Evolutionary conservation across 1,284 basidiomycete genomes (phyloP), one percentile per base, ranked within the genome.

Genomic region (Fomitopsis schrenkii): DNA sequence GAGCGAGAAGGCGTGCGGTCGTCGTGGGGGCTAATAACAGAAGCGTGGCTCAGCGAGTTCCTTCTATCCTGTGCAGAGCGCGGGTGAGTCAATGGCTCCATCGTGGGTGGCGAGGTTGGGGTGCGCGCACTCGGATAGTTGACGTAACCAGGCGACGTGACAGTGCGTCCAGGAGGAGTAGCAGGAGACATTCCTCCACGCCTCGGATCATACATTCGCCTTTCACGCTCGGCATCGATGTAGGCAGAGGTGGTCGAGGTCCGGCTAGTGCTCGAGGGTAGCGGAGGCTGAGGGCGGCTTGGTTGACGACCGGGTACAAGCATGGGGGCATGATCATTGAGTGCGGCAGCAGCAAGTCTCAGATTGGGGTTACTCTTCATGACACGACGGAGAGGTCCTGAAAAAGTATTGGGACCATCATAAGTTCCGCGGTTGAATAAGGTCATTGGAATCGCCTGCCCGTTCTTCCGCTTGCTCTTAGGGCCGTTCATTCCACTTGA

Each of bases 291-390:
- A 5, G 63, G 59, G 4, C 61, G 50, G 17, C 52, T 45, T n/a
- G 63, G 64, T 41, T 76, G 52, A 7, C n/a, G 17, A 26, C 52
- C 77, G 59, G 79, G 74, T 63, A 73, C 75, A 41, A 77, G 68
- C 59, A 63, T 77, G 5, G 75, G 59, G n/a, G 77, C 78, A 61
- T 77, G 72, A 17, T 42, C 14, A 50, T 65, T 65, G 42, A 76
- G 71, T 56, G 68, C 74, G 36, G 74, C 72, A 15, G 72, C 66
- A 26, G 50, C 5, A 53, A 70, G 74, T 54, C 81, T 77, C 50
- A 88, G 74, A 63, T 84, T 83, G 64, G 81, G 81, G 78, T 86
- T 82, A 66, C 86, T 88, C 73, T 86, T 86, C 10, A 81, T 74
- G 7, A 45, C 60, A 60, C 9, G 61, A 57, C 17, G 61, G 17